Conservation (phyloP, 2,329 filamentous ascomycete species). For the Epichloe gansuensis region DNA sequence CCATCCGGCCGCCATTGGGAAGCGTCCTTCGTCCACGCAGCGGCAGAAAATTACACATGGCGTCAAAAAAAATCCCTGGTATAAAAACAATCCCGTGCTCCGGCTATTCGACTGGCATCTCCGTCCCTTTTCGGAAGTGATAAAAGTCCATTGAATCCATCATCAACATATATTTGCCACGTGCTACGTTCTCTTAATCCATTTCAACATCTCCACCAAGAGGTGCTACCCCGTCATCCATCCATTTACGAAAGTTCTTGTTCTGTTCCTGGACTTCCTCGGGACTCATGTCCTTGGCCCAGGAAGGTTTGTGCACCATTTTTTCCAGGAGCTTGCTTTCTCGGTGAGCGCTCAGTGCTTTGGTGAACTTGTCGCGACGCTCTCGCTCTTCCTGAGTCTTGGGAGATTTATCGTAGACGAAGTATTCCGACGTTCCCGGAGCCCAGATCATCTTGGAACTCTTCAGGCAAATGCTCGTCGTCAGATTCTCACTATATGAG, state of each 20-base stretch:
- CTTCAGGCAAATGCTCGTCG: constrained; percentile 62
- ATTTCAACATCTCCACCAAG: constrained; percentile 2
- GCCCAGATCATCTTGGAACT: constrained; percentile 71
- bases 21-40: not conserved
- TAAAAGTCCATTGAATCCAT: not conserved
- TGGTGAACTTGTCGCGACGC: constrained; percentile 36
- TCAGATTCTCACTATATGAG: constrained; percentile 52
- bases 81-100: constrained; percentile 4
- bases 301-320: constrained; percentile 67
- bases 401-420: constrained; percentile 56
- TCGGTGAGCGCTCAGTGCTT: constrained; percentile 45
- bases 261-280: constrained; percentile 65
- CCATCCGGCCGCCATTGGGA: not conserved
- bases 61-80: constrained; percentile 4
- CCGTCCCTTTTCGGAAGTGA: not conserved
- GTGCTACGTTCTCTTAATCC: not conserved
- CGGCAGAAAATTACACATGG: not conserved
- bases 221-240: constrained; percentile 33
- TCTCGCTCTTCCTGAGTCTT: constrained; percentile 53
- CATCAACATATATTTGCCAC: not conserved
- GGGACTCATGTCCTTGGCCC: constrained; percentile 67
- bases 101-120: not conserved
- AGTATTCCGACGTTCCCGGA: constrained; percentile 56
- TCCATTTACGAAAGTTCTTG: constrained; percentile 45
- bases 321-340: constrained; percentile 63